phyloP scores from a whole-genome alignment of 1,284 basidiomycete genomes.

The Rhodotorula sp. region DNA sequence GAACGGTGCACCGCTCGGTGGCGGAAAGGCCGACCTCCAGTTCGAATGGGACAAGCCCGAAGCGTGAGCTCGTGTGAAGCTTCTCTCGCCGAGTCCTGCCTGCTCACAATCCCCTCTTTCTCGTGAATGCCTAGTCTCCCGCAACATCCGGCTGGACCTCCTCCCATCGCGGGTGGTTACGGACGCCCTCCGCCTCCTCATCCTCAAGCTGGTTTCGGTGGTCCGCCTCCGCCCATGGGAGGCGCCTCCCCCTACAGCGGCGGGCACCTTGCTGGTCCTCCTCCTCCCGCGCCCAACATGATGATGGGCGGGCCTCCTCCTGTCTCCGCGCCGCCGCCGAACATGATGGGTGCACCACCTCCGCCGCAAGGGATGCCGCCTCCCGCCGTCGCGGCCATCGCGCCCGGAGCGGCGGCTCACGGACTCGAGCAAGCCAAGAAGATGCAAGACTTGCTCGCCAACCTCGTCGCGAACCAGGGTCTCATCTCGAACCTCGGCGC shows the following conservation, averaged over 20 bases:
- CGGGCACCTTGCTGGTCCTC: background rate
- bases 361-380: slow-evolving; percentile 7
- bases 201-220: background rate
- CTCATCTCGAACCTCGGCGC: background rate
- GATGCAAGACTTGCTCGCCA: slow-evolving; percentile 48
- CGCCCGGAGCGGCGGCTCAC: slow-evolving; percentile 13
- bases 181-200: background rate
- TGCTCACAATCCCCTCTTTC: background rate
- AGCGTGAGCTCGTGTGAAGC: background rate
- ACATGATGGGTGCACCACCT: background rate
- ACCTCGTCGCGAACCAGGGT: slow-evolving; percentile 35
- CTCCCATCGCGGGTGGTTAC: background rate
- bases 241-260: background rate
- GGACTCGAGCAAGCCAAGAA: slow-evolving; percentile 49
- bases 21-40: slow-evolving; percentile 80
- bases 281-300: background rate
- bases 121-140: background rate
- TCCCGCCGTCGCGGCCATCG: slow-evolving; percentile 2
- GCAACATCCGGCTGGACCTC: background rate
- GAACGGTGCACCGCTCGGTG: slow-evolving; percentile 67
- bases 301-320: no score
- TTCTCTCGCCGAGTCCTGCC: background rate
- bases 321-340: background rate
- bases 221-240: background rate
- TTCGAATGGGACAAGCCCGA: slow-evolving; percentile 73